A percentile compares a stretch with the other conserved stretches of the same genome.
Conservation (phyloP, 2,329 filamentous ascomycete genomes). For the Emergomyces africanus region DNA sequence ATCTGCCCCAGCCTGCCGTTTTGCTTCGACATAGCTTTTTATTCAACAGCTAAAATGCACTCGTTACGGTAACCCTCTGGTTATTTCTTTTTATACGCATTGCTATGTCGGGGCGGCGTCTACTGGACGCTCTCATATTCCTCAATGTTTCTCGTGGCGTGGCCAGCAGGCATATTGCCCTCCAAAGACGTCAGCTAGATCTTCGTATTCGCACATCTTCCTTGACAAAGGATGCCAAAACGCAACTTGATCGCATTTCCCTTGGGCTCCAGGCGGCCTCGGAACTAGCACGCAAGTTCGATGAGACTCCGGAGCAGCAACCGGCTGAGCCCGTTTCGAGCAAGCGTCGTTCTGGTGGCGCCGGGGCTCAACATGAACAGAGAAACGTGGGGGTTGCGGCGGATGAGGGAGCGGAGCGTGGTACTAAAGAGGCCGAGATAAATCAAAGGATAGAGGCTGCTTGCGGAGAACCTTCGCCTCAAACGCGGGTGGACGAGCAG, state of each 20-base stretch:
- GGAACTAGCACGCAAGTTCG: constrained; percentile 45
- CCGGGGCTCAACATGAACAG: neutral
- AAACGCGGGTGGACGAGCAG: no score
- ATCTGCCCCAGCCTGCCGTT: neutral
- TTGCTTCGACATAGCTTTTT: neutral
- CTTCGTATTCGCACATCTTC: constrained; percentile 52
- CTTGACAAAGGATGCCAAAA: constrained; percentile 49
- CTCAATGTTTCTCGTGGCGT: constrained; percentile 57
- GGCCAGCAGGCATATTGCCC: constrained; percentile 47
- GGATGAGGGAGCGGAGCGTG: neutral
- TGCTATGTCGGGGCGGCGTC: constrained; percentile 46
- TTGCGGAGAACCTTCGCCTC: neutral
- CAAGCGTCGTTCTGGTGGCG: neutral
- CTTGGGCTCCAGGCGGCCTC: constrained; percentile 49
- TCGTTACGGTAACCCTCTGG: neutral
- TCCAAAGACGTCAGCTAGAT: constrained; percentile 50
- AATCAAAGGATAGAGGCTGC: neutral
- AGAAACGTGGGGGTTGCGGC: neutral
- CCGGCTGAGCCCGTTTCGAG: neutral
- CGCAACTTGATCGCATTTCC: constrained; percentile 48
- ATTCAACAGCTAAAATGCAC: neutral
- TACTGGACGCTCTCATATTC: constrained; percentile 58
- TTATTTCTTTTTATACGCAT: neutral
- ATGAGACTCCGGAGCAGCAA: constrained; percentile 27
- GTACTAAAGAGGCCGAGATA: neutral